A percentile compares a stretch with the other conserved stretches of the same genome.
Conservation (phyloP, 2,329 filamentous ascomycete genomes). For the Talaromyces sp. region DNA sequence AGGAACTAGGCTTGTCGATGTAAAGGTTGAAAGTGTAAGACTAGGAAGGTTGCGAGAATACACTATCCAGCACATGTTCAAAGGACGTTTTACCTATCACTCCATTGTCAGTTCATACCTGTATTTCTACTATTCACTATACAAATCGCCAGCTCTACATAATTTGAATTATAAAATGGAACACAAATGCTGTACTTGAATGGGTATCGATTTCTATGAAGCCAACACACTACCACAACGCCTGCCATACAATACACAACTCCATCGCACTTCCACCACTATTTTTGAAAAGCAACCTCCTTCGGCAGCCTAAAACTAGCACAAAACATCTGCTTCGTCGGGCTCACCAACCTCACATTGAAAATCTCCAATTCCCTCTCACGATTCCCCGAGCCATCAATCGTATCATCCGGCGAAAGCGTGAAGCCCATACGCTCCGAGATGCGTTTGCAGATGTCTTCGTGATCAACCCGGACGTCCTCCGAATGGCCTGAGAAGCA, state of each 20-base stretch:
- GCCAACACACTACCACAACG: background rate
- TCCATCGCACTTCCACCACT: constrained; percentile 19
- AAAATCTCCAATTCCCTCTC: constrained; percentile 56
- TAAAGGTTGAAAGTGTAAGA: too few relatives aligned
- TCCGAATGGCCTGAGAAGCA: constrained; percentile 84
- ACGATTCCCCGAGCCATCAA: constrained; percentile 52
- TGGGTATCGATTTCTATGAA: constrained; percentile 10
- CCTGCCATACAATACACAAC: background rate
- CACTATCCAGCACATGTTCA: too few relatives aligned
- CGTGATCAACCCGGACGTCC: constrained; percentile 59
- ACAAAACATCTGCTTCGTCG: constrained; percentile 95
- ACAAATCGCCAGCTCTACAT: too few relatives aligned
- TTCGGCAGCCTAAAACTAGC: constrained; percentile 81
- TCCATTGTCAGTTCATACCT: too few relatives aligned
- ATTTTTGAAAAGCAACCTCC: constrained; percentile 69
- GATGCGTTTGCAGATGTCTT: constrained; percentile 62
- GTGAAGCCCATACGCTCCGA: constrained; percentile 57
- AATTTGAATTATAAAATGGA: too few relatives aligned
- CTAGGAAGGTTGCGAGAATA: too few relatives aligned
- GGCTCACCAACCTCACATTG: constrained; percentile 80
- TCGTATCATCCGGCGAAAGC: constrained; percentile 53
- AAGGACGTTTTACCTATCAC: too few relatives aligned
- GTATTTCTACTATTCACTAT: too few relatives aligned
- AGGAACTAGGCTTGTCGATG: too few relatives aligned
- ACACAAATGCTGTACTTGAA: background rate